Conservation (phyloP, 331 rosid species). For the Erythrophleum ivorense region DNA sequence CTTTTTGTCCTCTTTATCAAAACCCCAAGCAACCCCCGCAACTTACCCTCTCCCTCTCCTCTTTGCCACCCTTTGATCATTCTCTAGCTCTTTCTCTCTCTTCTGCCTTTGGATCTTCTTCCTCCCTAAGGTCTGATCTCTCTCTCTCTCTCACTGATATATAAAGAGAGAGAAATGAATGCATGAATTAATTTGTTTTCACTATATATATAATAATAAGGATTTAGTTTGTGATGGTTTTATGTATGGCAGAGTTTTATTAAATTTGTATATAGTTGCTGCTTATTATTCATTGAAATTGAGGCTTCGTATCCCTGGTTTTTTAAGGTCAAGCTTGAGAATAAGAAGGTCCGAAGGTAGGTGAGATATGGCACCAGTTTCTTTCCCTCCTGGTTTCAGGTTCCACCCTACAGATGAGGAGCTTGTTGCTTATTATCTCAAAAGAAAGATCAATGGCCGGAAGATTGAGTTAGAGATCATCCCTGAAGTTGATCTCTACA, state of each 20-base stretch:
- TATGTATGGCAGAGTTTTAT: background rate
- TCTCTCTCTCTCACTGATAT: conserved; percentile 9
- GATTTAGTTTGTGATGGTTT: background rate
- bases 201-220: background rate
- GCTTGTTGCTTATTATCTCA: conserved; percentile 71
- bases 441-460: conserved; percentile 70
- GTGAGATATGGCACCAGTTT: conserved; percentile 64
- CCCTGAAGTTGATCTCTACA: conserved; percentile 80
- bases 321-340: background rate
- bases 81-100: background rate
- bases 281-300: too few species aligned
- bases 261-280: too few species aligned
- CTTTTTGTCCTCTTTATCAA: conserved; percentile 60
- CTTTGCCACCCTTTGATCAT: background rate
- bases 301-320: too few species aligned
- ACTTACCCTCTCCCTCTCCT: conserved; percentile 36
- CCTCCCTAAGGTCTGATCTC: conserved; percentile 33
- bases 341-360: conserved; percentile 31
- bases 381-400: conserved; percentile 77
- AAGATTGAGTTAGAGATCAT: conserved; percentile 71
- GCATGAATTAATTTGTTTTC: background rate
- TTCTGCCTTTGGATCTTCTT: conserved; percentile 38
- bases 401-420: conserved; percentile 82
- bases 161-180: background rate
- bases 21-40: conserved; percentile 57